A percentile compares a stretch with the other conserved stretches of the same genome.
Conservation (phyloP, 2,329 filamentous ascomycete genomes). For the Neofusicoccum umdonicola region DNA sequence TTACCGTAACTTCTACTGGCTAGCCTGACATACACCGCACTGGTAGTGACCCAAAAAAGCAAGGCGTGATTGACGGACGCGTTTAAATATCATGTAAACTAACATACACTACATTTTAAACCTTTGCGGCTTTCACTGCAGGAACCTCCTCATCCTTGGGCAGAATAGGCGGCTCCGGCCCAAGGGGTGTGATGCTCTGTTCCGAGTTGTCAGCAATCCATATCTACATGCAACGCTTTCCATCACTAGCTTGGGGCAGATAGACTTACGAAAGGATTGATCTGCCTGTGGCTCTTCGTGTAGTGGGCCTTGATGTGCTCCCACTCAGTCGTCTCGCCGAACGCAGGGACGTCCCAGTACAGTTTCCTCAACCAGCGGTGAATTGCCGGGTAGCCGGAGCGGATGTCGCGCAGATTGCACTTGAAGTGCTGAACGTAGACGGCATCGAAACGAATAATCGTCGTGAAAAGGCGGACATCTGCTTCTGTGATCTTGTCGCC, state of each 20-base stretch:
- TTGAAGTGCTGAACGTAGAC: conserved; percentile 63
- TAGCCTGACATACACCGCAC: too few relatives aligned
- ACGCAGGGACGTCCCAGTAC: conserved; percentile 81
- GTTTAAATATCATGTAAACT: too few relatives aligned
- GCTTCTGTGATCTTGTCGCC: conserved; percentile 57
- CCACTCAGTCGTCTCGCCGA: conserved; percentile 81
- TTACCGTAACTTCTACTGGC: too few relatives aligned
- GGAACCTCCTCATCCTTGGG: conserved; percentile 73
- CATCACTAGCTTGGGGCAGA: conserved; percentile 11
- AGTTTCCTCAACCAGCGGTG: conserved; percentile 79
- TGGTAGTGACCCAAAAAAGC: too few relatives aligned
- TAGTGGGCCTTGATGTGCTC: conserved; percentile 89
- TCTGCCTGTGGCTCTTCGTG: conserved; percentile 64
- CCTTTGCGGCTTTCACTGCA: conserved; percentile 44
- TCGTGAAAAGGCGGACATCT: conserved; percentile 54
- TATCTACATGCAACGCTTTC: conserved; percentile 7
- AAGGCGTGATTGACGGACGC: too few relatives aligned
- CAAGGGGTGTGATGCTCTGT: conserved; percentile 73
- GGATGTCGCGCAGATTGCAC: conserved; percentile 82
- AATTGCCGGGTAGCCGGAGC: conserved; percentile 75
- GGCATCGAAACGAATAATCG: conserved; percentile 61
- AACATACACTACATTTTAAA: not conserved
- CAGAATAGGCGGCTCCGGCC: conserved; percentile 80
- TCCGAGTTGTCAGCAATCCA: not conserved
- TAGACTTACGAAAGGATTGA: conserved; percentile 51